Evolutionary conservation across 768 basidiomycete species (phyloP).

Genomic region (Boletus eberwhitei): DNA sequence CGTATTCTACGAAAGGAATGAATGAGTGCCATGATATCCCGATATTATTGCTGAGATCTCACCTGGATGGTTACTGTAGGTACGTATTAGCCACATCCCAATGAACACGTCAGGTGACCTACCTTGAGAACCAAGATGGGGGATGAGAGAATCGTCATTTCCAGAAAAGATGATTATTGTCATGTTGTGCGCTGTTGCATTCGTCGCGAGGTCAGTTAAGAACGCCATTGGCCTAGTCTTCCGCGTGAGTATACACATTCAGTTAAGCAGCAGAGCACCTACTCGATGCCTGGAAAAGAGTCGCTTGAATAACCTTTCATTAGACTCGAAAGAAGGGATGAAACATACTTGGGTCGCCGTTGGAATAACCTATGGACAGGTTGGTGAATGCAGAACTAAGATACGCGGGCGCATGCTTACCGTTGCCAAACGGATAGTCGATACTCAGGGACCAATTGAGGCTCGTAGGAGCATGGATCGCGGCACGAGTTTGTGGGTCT

Average conservation of each 20-base stretch:
- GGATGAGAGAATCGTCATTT: constrained; percentile 64
- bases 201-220: constrained; percentile 62
- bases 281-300: constrained; percentile 32
- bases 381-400: neutral
- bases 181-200: constrained; percentile 50
- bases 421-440: constrained; percentile 35
- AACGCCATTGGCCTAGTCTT: constrained; percentile 55
- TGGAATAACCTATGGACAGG: constrained; percentile 15
- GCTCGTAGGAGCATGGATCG: constrained; percentile 67
- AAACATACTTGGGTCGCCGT: constrained; percentile 33
- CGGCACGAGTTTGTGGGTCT: constrained; percentile 56
- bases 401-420: constrained; percentile 12
- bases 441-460: constrained; percentile 40
- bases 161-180: constrained; percentile 61
- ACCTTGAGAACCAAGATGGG: constrained; percentile 66
- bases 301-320: neutral
- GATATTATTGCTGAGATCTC: constrained; percentile 5
- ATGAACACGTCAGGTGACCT: constrained; percentile 8
- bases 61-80: constrained; percentile 55
- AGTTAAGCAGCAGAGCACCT: constrained; percentile 7
- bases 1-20: constrained; percentile 50
- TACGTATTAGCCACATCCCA: constrained; percentile 7
- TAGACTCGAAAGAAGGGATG: neutral
- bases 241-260: constrained; percentile 8
- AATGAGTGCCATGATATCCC: neutral